These are phyloP conservation scores for Papiliotrema flavescens DNA, from an alignment of 1,284 basidiomycete species.

Conservation along the genomic window DNA sequence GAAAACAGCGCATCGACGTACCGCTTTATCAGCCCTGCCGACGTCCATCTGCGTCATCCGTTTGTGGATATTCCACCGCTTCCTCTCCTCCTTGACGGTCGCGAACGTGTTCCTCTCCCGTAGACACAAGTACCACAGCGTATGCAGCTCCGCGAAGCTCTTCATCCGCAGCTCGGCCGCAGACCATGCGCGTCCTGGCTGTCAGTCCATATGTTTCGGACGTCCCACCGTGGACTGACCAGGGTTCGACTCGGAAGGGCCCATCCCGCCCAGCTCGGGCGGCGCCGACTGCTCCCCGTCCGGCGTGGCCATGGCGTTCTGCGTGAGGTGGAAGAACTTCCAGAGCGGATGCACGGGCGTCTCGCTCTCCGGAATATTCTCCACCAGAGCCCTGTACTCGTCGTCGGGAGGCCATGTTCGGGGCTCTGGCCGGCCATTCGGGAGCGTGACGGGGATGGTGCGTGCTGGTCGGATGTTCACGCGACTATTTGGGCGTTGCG, in stretches of 20 bases:
- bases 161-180: constrained; percentile 80
- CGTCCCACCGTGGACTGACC: no score
- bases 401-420: constrained; percentile 29
- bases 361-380: constrained; percentile 12
- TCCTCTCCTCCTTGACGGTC: constrained; percentile 75
- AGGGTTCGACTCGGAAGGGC: neutral
- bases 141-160: constrained; percentile 86
- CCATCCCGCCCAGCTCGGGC: constrained; percentile 16
- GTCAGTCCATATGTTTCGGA: neutral
- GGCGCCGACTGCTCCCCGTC: neutral
- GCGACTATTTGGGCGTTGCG: neutral
- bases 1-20: neutral
- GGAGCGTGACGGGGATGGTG: constrained; percentile 26
- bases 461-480: constrained; percentile 31
- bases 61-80: constrained; percentile 56
- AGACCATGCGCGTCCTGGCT: constrained; percentile 74
- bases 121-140: constrained; percentile 83
- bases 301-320: constrained; percentile 8
- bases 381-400: constrained; percentile 24
- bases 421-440: constrained; percentile 40
- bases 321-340: constrained; percentile 46
- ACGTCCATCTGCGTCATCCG: neutral
- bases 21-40: no score
- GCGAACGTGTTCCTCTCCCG: constrained; percentile 83
- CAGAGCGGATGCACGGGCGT: constrained; percentile 40